Base-by-base conservation (phyloP, 108 stramenopile species). In the Discostella pseudostelligera region DNA sequence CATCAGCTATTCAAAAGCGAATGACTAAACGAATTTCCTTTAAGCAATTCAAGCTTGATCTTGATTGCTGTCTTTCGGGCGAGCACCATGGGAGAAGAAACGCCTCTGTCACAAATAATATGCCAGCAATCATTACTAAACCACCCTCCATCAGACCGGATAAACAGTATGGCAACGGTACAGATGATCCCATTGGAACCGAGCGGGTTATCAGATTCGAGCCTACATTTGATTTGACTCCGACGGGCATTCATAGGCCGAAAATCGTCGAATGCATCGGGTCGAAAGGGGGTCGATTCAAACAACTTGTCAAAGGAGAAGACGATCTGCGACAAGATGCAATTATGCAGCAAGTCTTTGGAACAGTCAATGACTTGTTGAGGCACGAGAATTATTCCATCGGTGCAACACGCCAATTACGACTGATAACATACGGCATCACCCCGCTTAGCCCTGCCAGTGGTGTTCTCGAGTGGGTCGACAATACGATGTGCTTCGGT, bases 271-370 rank as follows among this genome's bases (percentile, higher is more conserved):
- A 72, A 16, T 92, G 90, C 59, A 46, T 81, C n/a, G 96, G 93
- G 8, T 71, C 81, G 3, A 87, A 86, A 72, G 93, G 92, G 21
- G 74, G 80, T 8, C 29, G 50, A 36, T 94, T 78, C 62, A 84
- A 76, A 45, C 96, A 97, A 65, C 86, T 97, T 25, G 96, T 97
- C 26, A 97, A 97, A 70, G 96, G 96, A 29, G 79, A 76, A 59
- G 97, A 99, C 63, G 97, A 98, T 60, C 80, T 97, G 6, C 85
- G 98, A 10, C 96, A 97, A 69, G 99, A 99, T 81, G 98, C 98
- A 0, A 88, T 99, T 9, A 97, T 98, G 96, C 69, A 88, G 58
- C 98, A 98, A 85, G 93, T 97, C 26, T 98, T 99, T 62, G 83
- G 69, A 29, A 84, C 88, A 22, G 83, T 97, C 24, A 97, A 99